Base-by-base conservation (phyloP, 1,139 yeast genomes). In the Lodderomyces theae region DNA sequence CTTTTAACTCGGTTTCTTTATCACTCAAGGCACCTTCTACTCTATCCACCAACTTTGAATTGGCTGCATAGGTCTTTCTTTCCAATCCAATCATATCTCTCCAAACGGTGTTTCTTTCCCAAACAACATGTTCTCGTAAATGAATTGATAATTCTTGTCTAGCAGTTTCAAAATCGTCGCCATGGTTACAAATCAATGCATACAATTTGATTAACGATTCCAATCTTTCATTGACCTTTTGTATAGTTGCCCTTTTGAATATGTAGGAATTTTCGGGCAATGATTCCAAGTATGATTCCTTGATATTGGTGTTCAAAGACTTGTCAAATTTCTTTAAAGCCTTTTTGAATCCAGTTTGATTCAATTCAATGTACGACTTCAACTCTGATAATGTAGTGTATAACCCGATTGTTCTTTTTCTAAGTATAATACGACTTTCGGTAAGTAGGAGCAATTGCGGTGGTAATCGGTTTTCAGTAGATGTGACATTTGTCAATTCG, bases 31-130 rank as follows among this genome's bases (percentile, higher is more conserved):
- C 46, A 12, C 53, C 46, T 17, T 44, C 46, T 6, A 44, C 41
- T 8, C 48, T 36, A 24, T 50, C 42, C 1, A 44, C 37, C 23
- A 51, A 40, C 39, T 50, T 51, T 2, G 63, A 51, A 40, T 59
- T 64, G 5, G 77, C 76, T 6, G 76, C 76, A 43, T 69, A 66
- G 18, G 64, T 56, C 45, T 72, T 81, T 56, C 95, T 78, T 60
- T 90, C 96, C 55, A 89, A 65, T 10, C 92, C 92, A 58, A 89
- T 83, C 87, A 90, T 83, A 54, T 81, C 86, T 53, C 82, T 76
- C 87, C 87, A 82, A 5, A 81, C 81, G 0, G 86, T 81, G 47
- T 80, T 79, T 61, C 87, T 69, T 57, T 82, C 87, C 84, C 87
- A 82, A 8, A 82, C 86, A 39, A 82, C 83, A 53, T 81, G 86